Percentiles rank a stretch among this genome's conserved stretches.
Conservation (phyloP, 768 basidiomycete species). For the Fistulinella prunicolor region DNA sequence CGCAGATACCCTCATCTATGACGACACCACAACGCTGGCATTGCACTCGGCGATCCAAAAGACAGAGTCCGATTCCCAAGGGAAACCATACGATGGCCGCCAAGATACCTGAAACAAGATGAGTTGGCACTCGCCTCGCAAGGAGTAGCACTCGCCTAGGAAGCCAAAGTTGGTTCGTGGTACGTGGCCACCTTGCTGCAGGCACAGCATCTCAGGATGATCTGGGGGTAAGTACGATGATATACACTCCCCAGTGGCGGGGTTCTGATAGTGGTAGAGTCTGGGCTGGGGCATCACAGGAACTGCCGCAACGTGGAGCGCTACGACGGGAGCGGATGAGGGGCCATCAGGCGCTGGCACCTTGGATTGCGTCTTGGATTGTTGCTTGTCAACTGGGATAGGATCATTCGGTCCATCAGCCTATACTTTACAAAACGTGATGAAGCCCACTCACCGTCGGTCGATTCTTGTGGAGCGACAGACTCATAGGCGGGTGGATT, state of each 20-base stretch:
- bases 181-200: conserved; percentile 73
- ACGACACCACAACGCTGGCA: conserved; percentile 51
- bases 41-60: conserved; percentile 68
- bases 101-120: conserved; percentile 53
- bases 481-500: conserved; percentile 52
- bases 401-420: conserved; percentile 12
- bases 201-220: conserved; percentile 81
- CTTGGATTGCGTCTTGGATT: conserved; percentile 10
- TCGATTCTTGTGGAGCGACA: conserved; percentile 27
- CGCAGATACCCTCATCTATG: conserved; percentile 38
- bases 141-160: conserved; percentile 48
- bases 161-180: conserved; percentile 63
- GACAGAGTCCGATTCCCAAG: conserved; percentile 71
- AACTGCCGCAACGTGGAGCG: conserved; percentile 29
- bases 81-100: conserved; percentile 88
- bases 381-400: conserved; percentile 10
- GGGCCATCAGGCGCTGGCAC: conserved; percentile 1
- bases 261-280: conserved; percentile 70
- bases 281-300: conserved; percentile 41
- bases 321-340: conserved; percentile 13
- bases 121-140: background rate
- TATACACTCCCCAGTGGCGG: conserved; percentile 52
- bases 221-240: conserved; percentile 68
- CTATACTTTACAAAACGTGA: background rate
- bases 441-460: conserved; percentile 24